These are phyloP conservation scores for Fraxinus baroniana DNA, from an alignment of 305 asterid species.

Conservation along the genomic window DNA sequence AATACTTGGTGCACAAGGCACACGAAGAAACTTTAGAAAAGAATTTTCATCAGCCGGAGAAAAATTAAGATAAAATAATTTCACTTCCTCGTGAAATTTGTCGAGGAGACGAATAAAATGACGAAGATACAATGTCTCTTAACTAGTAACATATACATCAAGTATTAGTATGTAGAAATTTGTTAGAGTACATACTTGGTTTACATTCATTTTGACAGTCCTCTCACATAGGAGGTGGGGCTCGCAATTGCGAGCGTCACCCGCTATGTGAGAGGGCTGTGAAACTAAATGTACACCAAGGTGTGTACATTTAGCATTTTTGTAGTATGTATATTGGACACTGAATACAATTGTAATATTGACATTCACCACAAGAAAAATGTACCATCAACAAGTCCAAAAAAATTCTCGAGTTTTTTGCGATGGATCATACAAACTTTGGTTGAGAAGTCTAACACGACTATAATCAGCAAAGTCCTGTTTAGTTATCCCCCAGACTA, in stretches of 20 bases:
- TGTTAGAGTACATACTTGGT: too few species aligned
- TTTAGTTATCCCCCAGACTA: slow-evolving; percentile 19
- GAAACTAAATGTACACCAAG: too few species aligned
- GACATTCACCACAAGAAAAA: slow-evolving; percentile 3
- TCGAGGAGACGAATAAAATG: background rate
- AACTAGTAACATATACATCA: background rate
- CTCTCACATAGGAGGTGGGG: too few species aligned
- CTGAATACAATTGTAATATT: background rate
- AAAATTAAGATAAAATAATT: too few species aligned
- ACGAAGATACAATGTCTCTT: background rate
- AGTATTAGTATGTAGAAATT: background rate
- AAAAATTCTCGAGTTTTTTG: slow-evolving; percentile 4
- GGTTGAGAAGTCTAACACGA: slow-evolving; percentile 1
- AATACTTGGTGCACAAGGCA: background rate
- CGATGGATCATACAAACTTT: slow-evolving; percentile 21
- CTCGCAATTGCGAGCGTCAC: too few species aligned
- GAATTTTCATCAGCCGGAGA: background rate
- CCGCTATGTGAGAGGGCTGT: too few species aligned
- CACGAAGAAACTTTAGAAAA: background rate
- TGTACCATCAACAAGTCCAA: background rate
- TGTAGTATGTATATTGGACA: background rate
- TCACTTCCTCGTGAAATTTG: background rate
- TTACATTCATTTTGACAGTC: too few species aligned
- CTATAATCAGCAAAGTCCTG: background rate
- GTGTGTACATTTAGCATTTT: too few species aligned